Base-by-base conservation (phyloP, 768 basidiomycete genomes). In the Postia placenta region DNA sequence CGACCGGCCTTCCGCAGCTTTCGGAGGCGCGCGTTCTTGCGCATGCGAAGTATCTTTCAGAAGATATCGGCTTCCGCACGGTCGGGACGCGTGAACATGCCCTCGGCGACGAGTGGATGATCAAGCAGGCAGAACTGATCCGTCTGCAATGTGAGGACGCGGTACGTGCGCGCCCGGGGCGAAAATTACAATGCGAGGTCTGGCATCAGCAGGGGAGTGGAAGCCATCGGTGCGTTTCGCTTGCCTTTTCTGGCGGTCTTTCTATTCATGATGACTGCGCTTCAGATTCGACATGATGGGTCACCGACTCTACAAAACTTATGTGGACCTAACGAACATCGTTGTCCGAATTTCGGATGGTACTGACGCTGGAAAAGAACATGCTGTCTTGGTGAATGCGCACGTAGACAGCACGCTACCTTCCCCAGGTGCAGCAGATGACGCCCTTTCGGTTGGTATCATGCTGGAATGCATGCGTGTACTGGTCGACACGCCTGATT, bases 201-300 rank as follows among this genome's bases (percentile, higher is more conserved):
- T 95, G 90, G 87, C 73, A 85, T 48, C 94, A 96, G 66, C 75
- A 85, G 56, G 92, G 93, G 2, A 89, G 82, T 53, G 92, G 93
- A 3, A 84, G 78, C 55, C 92, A 95, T 70, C 72, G 88, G 91
- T 92, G 56, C 58, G 84, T 69, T 38, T 27, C 17, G 36, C 41
- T 12, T 17, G 19, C 23, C 33, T 28, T 43, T n/a, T n/a, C n/a
- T n/a, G n/a, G n/a, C n/a, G n/a, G n/a, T n/a, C n/a, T n/a, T n/a
- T n/a, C n/a, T 43, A 17, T 23, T 42, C 40, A 38, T 38, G 36
- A 38, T 15, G 20, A 17, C n/a, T 14, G 1, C n/a, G n/a, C n/a
- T n/a, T n/a, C 51, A 92, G 92, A 24, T 97, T 97, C 63, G 92
- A 95, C 63, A 95, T 98, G 76, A 88, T 93, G 87, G 74, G 72